Base-by-base conservation (phyloP, 139 green algal species). In the Chlamydomonas applanata region DNA sequence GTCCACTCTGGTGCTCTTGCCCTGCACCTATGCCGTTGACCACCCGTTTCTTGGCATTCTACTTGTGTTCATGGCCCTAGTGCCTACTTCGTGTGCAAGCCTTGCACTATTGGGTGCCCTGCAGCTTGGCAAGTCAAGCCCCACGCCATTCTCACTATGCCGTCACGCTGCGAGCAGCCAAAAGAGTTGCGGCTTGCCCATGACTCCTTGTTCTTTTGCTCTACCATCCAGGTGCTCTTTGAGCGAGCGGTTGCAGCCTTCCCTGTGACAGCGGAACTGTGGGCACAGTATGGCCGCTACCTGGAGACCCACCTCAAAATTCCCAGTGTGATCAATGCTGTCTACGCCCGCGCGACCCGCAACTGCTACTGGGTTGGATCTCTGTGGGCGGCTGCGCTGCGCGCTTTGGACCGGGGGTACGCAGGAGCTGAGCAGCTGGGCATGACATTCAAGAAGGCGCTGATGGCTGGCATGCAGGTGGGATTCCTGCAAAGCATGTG, bases 301-400 rank as follows among this genome's bases (percentile, higher is more conserved):
- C 67, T 96, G 69, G 87, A 95, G 71, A 59, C 63, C 16, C 46
- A 85, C 46, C 62, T 74, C 25, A 78, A 81, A 29, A 76, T 74
- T 33, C 69, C 73, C 3, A 33, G 45, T 1, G 33, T 89, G 14
- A 62, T 89, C n/a, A 75, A 80, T 22, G 60, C 40, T 19, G 77
- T 89, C 14, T 96, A 93, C 60, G 59, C 52, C 22, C 80, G 91
- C 29, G 90, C 90, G 16, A 65, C 89, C 44, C 86, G 91, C 68
- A 97, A 97, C 84, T 97, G 92, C 79, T 89, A 89, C 49, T 97
- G 92, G 92, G 79, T 93, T 34, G 90, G 88, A 1, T 35, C 66
- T 2, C 52, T 97, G 67, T 97, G 92, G 92, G 82, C 74, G 14
- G 46, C 75, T 4, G 77, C 74, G 1, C 73, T 94, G n/a, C 69